Base-by-base conservation (phyloP, 306 rosid species). In the Gillenia trifoliata region DNA sequence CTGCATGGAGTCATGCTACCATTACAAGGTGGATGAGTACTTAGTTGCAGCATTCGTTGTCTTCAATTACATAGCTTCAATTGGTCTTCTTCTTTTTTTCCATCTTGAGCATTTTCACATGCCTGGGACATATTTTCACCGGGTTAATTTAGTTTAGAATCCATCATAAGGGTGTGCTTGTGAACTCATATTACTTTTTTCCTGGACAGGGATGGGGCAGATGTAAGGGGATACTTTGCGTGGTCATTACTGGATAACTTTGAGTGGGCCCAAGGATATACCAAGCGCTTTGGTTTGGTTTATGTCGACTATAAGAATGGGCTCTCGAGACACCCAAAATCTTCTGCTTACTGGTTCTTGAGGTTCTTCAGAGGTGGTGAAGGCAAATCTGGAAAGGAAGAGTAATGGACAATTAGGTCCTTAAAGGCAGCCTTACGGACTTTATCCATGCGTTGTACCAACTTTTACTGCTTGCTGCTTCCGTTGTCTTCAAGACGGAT, bases 171-270 rank as follows among this genome's bases (percentile, higher is more conserved):
- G 16, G 66, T 34, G 52, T 33, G 7, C 23, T 10, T 64, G 66
- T 43, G 68, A 30, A 69, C 61, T 34, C 28, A 13, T 16, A 45
- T 61, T 30, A 40, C 66, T 33, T 34, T 45, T 74, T n/a, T 49
- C 17, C 41, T 47, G 80, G 28, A 69, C 91, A 91, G 96, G 79
- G 97, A 91, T 82, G 97, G 98, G 76, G 94, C 72, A 59, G 87
- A 91, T 76, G 94, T 93, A 60, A 87, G 91, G 79, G 98, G 97
- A 72, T 85, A 93, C 85, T 93, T 93, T 73, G 98, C 96, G 11
- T 93, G 98, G 97, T 91, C 98, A 45, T 82, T 93, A 50, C 33
- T 93, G 33, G 98, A 89, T 86, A 93, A 93, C 90, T 91, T 93
- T 54, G 97, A 93, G 82, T 93, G 98, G 98, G 94, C 92, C 49